Evolutionary conservation across 164 flowering plant species (phyloP).

Genomic region (Magnolia sinica): DNA sequence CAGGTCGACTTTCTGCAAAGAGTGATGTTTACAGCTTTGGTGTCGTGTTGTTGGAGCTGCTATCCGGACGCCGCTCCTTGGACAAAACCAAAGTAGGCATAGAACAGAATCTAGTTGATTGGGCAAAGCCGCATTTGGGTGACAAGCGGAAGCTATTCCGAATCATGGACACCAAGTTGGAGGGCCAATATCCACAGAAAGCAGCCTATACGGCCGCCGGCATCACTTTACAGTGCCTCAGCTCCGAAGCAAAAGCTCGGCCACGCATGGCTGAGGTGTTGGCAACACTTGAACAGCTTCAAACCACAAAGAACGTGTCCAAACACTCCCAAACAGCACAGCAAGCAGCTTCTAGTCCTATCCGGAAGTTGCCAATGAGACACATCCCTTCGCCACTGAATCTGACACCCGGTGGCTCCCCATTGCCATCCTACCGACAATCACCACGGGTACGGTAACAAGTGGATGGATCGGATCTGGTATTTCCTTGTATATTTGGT

Average conservation of each 20-base stretch:
- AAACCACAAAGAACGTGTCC: slow-evolving; percentile 31
- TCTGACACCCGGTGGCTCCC: slow-evolving; percentile 17
- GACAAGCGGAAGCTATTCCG: slow-evolving; percentile 32
- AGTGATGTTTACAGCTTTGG: slow-evolving; percentile 70
- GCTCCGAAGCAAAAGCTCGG: slow-evolving; percentile 47
- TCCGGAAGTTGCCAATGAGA: slow-evolving; percentile 32
- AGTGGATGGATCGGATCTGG: neutral
- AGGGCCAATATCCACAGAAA: slow-evolving; percentile 68
- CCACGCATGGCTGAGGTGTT: slow-evolving; percentile 73
- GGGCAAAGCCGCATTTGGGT: slow-evolving; percentile 51
- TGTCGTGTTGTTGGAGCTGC: slow-evolving; percentile 59
- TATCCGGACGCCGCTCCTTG: slow-evolving; percentile 56
- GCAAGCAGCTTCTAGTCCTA: slow-evolving; percentile 9
- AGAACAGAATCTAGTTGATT: slow-evolving; percentile 53
- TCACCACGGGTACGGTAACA: slow-evolving; percentile 9
- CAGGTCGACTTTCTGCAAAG: slow-evolving; percentile 56
- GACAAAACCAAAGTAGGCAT: slow-evolving; percentile 40
- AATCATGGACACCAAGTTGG: slow-evolving; percentile 64
- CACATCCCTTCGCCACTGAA: slow-evolving; percentile 21
- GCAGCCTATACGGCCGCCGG: slow-evolving; percentile 57
- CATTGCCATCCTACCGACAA: slow-evolving; percentile 11
- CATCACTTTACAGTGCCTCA: slow-evolving; percentile 62
- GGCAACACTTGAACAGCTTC: slow-evolving; percentile 54
- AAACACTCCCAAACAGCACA: slow-evolving; percentile 29
- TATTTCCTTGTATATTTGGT: neutral